Evolutionary conservation across 768 basidiomycete species (phyloP), one percentile per base, ranked within the genome.

Genomic region (Pulveroboletus sp.): DNA sequence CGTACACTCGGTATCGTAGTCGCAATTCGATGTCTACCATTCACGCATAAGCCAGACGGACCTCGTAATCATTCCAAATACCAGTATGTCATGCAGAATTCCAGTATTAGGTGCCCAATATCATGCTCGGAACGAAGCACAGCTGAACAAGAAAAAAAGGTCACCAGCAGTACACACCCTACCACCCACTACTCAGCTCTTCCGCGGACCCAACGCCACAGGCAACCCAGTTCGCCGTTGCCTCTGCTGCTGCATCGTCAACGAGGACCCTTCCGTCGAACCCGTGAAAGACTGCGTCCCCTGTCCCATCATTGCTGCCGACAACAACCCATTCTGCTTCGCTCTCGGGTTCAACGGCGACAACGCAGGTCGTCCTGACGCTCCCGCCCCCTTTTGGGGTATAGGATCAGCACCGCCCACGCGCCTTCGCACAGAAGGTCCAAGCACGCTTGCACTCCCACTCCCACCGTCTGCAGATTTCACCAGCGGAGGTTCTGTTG

Each of bases 301-400:
- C 31, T 75, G 75, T 15, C 66, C 66, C 26, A 70, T 65, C 58
- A 73, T 62, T 10, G 68, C 63, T 28, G 68, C 60, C 14, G 70
- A 63, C 42, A 72, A 60, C 56, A 78, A 48, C 8, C 73, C 75
- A 49, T 69, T 76, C 53, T 76, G 74, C 49, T 83, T 70, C 15
- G 85, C 77, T 49, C 80, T 75, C 10, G 88, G 88, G 62, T 91
- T 91, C 59, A 91, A 62, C 28, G 88, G 86, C 3, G 85, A 89
- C 17, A 89, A 63, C 6, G 76, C 78, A 7, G 78, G 77, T 39
- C 69, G 63, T 28, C 52, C 52, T 4, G 65, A 8, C 24, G 30
- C 9, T 5, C 46, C 57, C 4, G 24, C 24, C 6, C 35, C 39
- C 5, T 62, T 71, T 48, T 57, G 68, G 18, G 50, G 61, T 58